phyloP scores from a whole-genome alignment of 495 filamentous ascomycete species.

The Aspergillus funiculosus region DNA sequence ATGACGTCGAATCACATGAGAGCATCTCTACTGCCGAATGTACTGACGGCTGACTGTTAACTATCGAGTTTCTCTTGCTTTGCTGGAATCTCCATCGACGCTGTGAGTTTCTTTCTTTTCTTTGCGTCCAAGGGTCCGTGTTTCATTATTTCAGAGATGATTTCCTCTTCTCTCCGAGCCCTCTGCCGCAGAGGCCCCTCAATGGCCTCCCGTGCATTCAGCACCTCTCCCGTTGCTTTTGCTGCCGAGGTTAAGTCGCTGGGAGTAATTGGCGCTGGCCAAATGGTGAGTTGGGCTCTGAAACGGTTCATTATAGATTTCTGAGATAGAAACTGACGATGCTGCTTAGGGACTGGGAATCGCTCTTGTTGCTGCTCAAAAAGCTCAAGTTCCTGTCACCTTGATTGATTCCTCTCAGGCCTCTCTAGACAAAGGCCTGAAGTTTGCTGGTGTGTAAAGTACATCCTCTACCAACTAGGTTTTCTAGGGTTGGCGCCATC shows the following conservation, averaged over 20 bases:
- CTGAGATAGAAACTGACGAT: slow-evolving; percentile 11
- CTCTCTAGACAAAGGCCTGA: slow-evolving; percentile 85
- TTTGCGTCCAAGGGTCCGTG: neutral
- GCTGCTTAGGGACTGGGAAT: slow-evolving; percentile 85
- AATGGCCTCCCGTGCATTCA: slow-evolving; percentile 38
- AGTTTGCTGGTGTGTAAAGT: slow-evolving; percentile 67
- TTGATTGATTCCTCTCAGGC: slow-evolving; percentile 79
- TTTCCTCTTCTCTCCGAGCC: slow-evolving; percentile 30
- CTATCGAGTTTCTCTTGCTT: no score
- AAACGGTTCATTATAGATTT: neutral
- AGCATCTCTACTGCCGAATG: neutral
- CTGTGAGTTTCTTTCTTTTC: neutral
- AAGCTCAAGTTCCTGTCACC: slow-evolving; percentile 76
- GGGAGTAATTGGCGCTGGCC: slow-evolving; percentile 91
- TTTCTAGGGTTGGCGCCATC: neutral
- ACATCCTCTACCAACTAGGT: neutral
- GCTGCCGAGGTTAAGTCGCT: slow-evolving; percentile 79
- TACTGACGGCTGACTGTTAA: no score
- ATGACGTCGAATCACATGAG: slow-evolving; percentile 37
- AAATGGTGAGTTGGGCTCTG: slow-evolving; percentile 62
- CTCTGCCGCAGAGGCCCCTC: slow-evolving; percentile 28
- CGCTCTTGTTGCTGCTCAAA: slow-evolving; percentile 86
- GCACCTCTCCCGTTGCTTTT: slow-evolving; percentile 38
- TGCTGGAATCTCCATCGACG: no score
- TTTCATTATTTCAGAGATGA: slow-evolving; percentile 22